Base-by-base conservation (phyloP, 2,329 filamentous ascomycete genomes). In the Lecanosticta acicola region DNA sequence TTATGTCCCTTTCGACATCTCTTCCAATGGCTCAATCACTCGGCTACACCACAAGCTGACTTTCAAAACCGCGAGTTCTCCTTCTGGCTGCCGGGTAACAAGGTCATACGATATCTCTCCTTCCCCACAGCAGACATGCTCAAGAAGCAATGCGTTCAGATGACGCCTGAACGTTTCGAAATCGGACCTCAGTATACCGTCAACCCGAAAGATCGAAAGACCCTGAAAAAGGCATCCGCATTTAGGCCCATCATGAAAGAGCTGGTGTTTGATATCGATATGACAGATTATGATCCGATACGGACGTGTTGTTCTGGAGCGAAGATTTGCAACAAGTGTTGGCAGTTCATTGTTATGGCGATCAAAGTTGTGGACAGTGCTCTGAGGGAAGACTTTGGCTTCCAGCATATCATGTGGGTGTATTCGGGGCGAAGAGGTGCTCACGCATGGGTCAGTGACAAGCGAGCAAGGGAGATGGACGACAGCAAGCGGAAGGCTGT, bases 21-120 rank as follows among this genome's bases (percentile, higher is more conserved):
- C 16, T 98, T 96, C 69, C 90, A 96, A 67, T 98, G 93, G 93
- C 80, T 98, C 39, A 98, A 97, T 64, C 93, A 97, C 68, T 87
- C 87, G 43, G 84, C 88, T 4, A 82, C 82, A 4, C 90, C 93
- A 0, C 84, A 85, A 3, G 84, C 83, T 55, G 90, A 97, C 68
- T 97, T 97, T 70, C 82, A 77, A 20, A 87, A 97, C 66, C 85
- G 93, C 63, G 93, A 98, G 68, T 97, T 98, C 65, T 90, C 93
- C 14, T 91, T 97, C 63, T 95, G 90, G 1, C 77, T 97, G n/a
- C 83, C 85, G 48, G 94, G 90, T 62, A 90, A 95, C 57, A 86
- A 85, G 33, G 95, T 96, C 67, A 77, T 95, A 21, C 85, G 93
- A 64, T 98, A 97, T 66, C 88, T 95, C 66, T 89, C 83, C 20